Base-by-base conservation (phyloP, 116 monocot genomes). In the Trichopus zeylanicus region DNA sequence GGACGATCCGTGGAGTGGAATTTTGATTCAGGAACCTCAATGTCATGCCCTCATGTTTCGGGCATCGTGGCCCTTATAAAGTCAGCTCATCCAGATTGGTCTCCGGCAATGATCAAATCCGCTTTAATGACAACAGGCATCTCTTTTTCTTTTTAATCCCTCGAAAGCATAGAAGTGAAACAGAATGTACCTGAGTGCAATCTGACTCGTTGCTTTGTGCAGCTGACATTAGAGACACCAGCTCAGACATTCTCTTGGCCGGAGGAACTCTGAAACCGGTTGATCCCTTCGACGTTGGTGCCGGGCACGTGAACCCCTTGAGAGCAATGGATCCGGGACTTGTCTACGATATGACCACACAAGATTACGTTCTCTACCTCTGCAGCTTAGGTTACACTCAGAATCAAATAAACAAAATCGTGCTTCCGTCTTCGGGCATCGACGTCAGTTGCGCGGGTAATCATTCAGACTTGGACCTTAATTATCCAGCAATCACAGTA, bases 51-150 rank as follows among this genome's bases (percentile, higher is more conserved):
- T 0, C 81, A 78, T 24, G 56, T 86, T 6, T 75, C 86, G 6
- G 86, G 81, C 28, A 30, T 86, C 12, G 78, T 63, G 2, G 86
- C 81, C 8, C 68, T 86, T 12, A 22, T 86, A 66, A 75, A 67
- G 28, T 75, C 78, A 8, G 60, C 48, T 26, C 86, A 78, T 53
- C 81, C 66, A 3, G 53, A 62, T 31, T 86, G 86, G 86, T 81
- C 81, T 20, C 81, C 86, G 16, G 78, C 86, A 1, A 75, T 68
- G 2, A 56, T 86, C 34, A 86, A 81, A 48, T 86, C 86, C 5
- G 81, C 86, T 15, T 19, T 86, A 5, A 86, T 86, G 78, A 81
- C 86, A 25, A 86, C 86, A 31, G 75, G 76, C 79, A 32, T 32
- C n/a, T n/a, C n/a, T 33, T 33, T 33, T 5, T 33, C 32, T 8